Conservation (phyloP, 768 basidiomycete species). For the Artomyces pyxidatus region DNA sequence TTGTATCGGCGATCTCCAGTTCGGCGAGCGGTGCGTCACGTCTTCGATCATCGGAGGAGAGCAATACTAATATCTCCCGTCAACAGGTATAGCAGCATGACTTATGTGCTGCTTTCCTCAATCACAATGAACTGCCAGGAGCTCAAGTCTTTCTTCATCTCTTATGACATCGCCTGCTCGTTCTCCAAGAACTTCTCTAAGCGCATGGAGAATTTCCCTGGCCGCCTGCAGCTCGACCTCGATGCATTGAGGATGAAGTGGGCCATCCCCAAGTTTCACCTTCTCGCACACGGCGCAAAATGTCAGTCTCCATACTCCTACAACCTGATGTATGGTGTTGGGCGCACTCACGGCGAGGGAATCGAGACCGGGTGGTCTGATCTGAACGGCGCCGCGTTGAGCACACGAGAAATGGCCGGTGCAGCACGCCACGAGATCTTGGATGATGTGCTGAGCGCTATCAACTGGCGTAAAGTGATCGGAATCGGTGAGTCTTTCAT, state of each 20-base stretch:
- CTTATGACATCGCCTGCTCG: conserved; percentile 2
- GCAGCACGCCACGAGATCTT: conserved; percentile 9
- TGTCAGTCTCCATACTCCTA: conserved; percentile 7
- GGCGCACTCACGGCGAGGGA: conserved; percentile 8
- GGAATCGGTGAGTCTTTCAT: background rate
- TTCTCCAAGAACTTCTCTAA: background rate
- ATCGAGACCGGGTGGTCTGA: conserved; percentile 15
- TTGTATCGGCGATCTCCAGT: background rate
- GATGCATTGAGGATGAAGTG: background rate
- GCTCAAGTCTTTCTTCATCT: background rate
- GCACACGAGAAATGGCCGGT: conserved; percentile 12
- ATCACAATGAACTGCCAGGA: background rate
- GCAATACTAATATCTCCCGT: background rate
- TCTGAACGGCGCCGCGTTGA: conserved; percentile 4
- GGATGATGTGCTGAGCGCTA: conserved; percentile 5
- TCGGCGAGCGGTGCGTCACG: background rate
- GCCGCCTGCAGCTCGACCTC: background rate
- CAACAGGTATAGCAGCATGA: conserved; percentile 18
- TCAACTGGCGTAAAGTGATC: conserved; percentile 10
- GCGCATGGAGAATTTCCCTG: background rate
- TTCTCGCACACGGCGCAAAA: conserved; percentile 9
- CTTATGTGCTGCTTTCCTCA: conserved; percentile 14
- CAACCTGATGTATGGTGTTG: background rate
- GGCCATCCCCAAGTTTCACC: conserved; percentile 10
- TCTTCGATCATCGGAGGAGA: no score